Evolutionary conservation across 140 eudicot genomes (phyloP), one percentile per base, ranked within the genome.

Genomic region (Oenanthe javanica): DNA sequence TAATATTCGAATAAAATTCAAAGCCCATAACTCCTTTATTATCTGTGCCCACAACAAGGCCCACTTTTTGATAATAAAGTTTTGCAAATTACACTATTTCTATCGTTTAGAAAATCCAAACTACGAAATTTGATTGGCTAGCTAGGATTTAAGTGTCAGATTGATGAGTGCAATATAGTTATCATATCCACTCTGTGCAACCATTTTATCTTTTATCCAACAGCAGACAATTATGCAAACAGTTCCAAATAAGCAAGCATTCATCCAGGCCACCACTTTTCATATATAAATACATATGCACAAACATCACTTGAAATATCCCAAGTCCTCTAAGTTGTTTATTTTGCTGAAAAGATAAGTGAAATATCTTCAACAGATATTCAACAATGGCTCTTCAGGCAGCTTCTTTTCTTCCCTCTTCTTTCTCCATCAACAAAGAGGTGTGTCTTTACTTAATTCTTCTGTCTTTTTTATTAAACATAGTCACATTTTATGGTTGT

Each of bases 361-460:
- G 46, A 42, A 48, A 12, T 25, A 25, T 75, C 78, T 75, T 48
- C 8, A 9, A n/a, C 63, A 47, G 5, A 31, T 61, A 10, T n/a
- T 36, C 61, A 6, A 13, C 31, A 67, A 93, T 93, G 98, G 97
- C 98, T 77, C 84, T 93, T 13, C 96, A 91, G 59, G 92, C 98
- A 50, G 88, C 97, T 77, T 81, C 92, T 63, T 78, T 88, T 46
- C 86, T 87, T 49, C 91, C 91, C 25, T 87, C 85, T 54, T 51
- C 88, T 48, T 84, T 89, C 87, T 83, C 92, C 85, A 76, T 86
- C 70, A 88, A 88, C 88, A 86, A 88, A 81, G 93, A 87, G 88
- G 93, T 85, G 5, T 61, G 49, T 48, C 54, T 25, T 31, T 31
- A 4, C 43, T 31, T 31, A 25, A 2, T 5, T 14, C 14, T 40